Evolutionary conservation across 2,329 filamentous ascomycete genomes (phyloP), one percentile per base, ranked within the genome.

Genomic region (Xenosphaeropsis pyriputrescens): DNA sequence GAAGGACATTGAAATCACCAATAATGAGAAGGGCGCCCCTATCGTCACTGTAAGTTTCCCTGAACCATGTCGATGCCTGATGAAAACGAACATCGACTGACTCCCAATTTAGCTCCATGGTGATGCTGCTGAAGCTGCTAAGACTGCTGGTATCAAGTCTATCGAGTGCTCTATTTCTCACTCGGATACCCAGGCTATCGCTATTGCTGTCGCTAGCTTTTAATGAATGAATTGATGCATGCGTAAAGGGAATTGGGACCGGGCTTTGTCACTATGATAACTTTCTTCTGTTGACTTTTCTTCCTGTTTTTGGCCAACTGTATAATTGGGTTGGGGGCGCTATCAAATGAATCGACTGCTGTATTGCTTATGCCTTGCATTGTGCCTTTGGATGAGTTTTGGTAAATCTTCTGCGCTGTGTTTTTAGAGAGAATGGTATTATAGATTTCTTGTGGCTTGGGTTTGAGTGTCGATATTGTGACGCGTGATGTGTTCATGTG

Each of bases 101-200:
- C 9, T 29, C 29, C 34, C 14, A 11, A 47, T 52, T n/a, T n/a
- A 95, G 85, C 75, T 98, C 34, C 80, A 89, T 48, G 91, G 89
- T 48, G 75, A 83, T 43, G 91, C 91, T 38, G 76, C 85, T 44
- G 63, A 73, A 37, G 85, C 85, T 38, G 91, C 91, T n/a, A 77
- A 81, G 57, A 71, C 84, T 58, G 85, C 81, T 18, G 85, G 88
- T 43, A 77, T 96, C 32, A 93, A 89, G 68, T 76, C 78, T 39
- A 79, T 96, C 46, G 89, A 72, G 47, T 82, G 98, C 49, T 94
- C 86, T 55, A 95, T 98, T 55, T 95, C 89, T 50, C 93, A 98
- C 63, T 91, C 83, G 30, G 89, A 96, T 50, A 79, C 71, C 41
- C 91, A 98, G 62, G 88, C 91, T 43, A 88, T 96, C 53, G 89